Conservation (phyloP, 202 grass and related monocot genomes). For the Setaria italica region DNA sequence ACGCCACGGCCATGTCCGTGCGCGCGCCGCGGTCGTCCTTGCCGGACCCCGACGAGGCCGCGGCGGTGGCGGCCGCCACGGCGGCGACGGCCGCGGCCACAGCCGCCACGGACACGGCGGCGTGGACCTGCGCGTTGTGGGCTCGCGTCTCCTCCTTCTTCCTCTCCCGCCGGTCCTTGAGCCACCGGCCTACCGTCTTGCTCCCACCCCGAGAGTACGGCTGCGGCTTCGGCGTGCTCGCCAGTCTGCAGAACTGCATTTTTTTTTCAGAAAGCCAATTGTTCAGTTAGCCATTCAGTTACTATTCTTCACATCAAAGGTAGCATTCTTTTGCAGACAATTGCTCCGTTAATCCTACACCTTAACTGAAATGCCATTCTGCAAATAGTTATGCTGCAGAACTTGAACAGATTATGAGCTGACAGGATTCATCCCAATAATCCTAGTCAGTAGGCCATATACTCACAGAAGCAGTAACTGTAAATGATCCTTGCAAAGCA, state of each 20-base stretch:
- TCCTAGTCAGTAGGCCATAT: no score
- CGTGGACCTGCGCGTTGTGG: conserved; percentile 94
- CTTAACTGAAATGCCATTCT: background rate
- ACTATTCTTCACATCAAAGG: background rate
- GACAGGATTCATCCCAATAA: background rate
- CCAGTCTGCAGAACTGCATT: conserved; percentile 66
- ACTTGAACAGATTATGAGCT: background rate
- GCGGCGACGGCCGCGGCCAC: conserved; percentile 86
- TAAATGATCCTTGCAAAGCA: conserved; percentile 1
- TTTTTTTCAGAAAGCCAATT: background rate
- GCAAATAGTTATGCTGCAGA: background rate
- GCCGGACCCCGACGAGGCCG: conserved; percentile 45
- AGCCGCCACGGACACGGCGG: conserved; percentile 75
- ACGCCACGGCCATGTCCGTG: conserved; percentile 84
- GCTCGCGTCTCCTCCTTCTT: conserved; percentile 88
- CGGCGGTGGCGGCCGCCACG: conserved; percentile 65
- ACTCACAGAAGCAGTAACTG: background rate
- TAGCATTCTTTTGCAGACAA: background rate
- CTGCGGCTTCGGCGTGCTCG: conserved; percentile 71
- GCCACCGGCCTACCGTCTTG: conserved; percentile 97
- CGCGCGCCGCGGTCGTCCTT: conserved; percentile 71
- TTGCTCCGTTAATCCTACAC: background rate
- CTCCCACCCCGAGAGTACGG: conserved; percentile 51
- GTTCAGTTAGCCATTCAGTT: background rate
- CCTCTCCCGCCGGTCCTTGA: conserved; percentile 82